Conservation (phyloP, 345 rosid genomes). For the Pseudoturritis turrita region DNA sequence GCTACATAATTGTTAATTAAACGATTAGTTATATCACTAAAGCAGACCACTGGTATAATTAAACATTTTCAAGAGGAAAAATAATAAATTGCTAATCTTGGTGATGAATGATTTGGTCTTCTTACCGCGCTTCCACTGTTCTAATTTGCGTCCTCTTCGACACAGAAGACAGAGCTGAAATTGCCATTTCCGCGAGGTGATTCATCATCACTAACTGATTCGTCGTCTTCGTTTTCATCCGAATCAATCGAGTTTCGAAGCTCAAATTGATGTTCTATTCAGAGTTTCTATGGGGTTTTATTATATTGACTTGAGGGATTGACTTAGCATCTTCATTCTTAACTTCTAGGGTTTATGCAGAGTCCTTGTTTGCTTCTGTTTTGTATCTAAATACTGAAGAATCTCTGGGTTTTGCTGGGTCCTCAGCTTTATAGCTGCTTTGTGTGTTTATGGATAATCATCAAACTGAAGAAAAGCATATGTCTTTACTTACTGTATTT, state of each 20-base stretch:
- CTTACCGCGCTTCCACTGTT: slow-evolving; percentile 10
- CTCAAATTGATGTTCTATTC: not conserved
- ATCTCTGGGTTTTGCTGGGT: not conserved
- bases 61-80: not conserved
- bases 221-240: not conserved
- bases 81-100: not conserved
- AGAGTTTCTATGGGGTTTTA: not conserved
- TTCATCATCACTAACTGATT: not conserved
- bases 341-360: not conserved
- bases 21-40: not conserved
- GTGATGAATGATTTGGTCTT: slow-evolving; percentile 4
- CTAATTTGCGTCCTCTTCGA: not conserved
- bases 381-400: not conserved
- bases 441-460: too few relatives aligned
- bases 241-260: not conserved
- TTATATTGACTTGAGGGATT: slow-evolving; percentile 10
- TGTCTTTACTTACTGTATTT: too few relatives aligned
- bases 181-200: not conserved
- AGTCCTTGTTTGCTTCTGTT: not conserved
- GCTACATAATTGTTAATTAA: too few relatives aligned
- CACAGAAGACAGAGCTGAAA: not conserved
- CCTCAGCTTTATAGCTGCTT: too few relatives aligned
- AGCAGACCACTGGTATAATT: not conserved
- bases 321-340: not conserved
- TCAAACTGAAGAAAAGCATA: too few relatives aligned